phyloP scores from a whole-genome alignment of 768 basidiomycete species.

The Tylopilus sp. region DNA sequence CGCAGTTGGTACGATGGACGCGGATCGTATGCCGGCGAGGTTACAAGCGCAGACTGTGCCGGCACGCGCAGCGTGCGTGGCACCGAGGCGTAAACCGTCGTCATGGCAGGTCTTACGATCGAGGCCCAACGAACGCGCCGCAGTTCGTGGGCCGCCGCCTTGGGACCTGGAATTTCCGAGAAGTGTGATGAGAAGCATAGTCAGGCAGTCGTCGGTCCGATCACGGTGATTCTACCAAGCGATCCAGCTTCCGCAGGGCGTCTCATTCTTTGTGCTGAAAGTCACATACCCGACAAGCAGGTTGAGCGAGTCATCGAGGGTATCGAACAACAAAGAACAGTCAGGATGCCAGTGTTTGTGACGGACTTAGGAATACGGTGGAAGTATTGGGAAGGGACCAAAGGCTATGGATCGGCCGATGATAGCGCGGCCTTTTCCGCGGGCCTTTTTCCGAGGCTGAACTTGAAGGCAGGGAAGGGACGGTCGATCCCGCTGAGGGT shows the following conservation, averaged over 20 bases:
- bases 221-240: constrained; percentile 13
- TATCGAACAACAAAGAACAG: constrained; percentile 4
- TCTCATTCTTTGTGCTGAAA: constrained; percentile 10
- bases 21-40: no score
- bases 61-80: constrained; percentile 15
- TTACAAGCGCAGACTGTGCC: constrained; percentile 11
- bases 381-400: constrained; percentile 9
- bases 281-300: constrained; percentile 12
- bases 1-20: constrained; percentile 7
- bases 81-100: neutral
- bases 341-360: constrained; percentile 4
- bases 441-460: no score
- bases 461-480: neutral
- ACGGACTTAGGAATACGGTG: constrained; percentile 6
- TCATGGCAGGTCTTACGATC: neutral
- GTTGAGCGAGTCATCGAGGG: constrained; percentile 7
- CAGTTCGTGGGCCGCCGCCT: constrained; percentile 2
- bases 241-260: constrained; percentile 9
- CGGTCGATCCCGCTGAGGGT: neutral
- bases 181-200: constrained; percentile 1
- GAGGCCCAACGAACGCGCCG: constrained; percentile 8
- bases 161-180: neutral
- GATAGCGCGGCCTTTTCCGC: constrained; percentile 5
- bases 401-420: constrained; percentile 14
- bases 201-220: constrained; percentile 5